Percentiles rank a stretch among this genome's conserved stretches.
These are phyloP conservation scores for Neurospora sp. DNA, from an alignment of 495 filamentous ascomycete species.

Conservation along the genomic window DNA sequence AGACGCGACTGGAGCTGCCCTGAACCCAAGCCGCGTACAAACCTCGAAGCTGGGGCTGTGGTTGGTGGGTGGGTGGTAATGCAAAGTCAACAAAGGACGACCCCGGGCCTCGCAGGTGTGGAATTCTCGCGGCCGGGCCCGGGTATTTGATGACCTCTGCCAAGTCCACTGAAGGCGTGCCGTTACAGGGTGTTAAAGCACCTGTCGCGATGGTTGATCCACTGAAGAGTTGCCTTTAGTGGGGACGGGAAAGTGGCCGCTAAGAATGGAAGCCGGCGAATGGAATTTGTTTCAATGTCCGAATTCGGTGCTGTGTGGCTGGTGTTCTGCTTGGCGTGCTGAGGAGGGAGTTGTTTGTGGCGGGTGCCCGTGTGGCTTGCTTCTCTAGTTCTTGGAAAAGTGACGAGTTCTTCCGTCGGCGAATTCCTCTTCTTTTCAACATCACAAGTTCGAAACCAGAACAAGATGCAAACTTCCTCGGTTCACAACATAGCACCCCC, in stretches of 20 bases:
- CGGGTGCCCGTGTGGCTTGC: not conserved
- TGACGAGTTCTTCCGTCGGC: not conserved
- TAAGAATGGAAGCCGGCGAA: not conserved
- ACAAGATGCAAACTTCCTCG: not conserved
- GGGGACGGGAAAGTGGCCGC: not conserved
- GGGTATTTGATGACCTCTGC: not conserved
- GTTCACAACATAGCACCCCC: not conserved
- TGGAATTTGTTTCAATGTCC: not conserved
- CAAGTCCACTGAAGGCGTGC: not conserved
- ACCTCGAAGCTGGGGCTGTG: not conserved
- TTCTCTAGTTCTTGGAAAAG: not conserved
- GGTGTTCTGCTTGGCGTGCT: not conserved
- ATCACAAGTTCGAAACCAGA: not conserved
- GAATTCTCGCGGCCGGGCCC: not conserved
- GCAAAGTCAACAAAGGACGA: not conserved
- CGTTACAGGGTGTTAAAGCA: not conserved
- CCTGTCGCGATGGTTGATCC: not conserved
- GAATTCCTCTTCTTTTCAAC: not conserved
- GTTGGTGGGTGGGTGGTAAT: not conserved
- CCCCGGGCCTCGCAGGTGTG: not conserved
- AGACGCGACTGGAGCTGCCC: not conserved
- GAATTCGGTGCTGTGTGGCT: not conserved
- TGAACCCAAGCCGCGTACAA: not conserved
- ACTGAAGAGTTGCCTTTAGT: not conserved
- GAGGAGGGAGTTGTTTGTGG: not conserved